Conservation (phyloP, 1,139 yeast species). For the Ashbya aceris region DNA sequence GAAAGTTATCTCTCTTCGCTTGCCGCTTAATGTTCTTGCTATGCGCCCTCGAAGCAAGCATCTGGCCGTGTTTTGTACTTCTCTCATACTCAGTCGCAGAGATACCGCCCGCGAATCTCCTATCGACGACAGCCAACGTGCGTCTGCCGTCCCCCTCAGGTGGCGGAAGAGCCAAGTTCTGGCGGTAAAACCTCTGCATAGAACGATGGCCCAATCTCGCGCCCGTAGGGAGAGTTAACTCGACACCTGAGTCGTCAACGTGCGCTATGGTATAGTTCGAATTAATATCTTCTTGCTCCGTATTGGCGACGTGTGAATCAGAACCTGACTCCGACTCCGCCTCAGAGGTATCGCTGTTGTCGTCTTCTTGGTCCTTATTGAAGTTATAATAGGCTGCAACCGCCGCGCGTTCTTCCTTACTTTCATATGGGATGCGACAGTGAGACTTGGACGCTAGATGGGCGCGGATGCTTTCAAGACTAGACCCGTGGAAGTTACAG, state of each 20-base stretch:
- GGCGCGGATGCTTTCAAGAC: conserved; percentile 78
- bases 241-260: conserved; percentile 44
- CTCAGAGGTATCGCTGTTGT: conserved; percentile 36
- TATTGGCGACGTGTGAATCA: conserved; percentile 20
- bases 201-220: conserved; percentile 56
- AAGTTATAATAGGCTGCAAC: conserved; percentile 83
- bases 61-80: conserved; percentile 38
- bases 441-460: conserved; percentile 85
- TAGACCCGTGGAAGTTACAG: conserved; percentile 76
- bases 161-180: conserved; percentile 32
- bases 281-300: conserved; percentile 24
- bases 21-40: conserved; percentile 43
- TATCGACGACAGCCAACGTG: conserved; percentile 51
- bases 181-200: conserved; percentile 53
- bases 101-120: conserved; percentile 36
- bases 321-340: conserved; percentile 30
- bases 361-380: conserved; percentile 36
- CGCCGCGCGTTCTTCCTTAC: conserved; percentile 69
- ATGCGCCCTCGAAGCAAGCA: conserved; percentile 39
- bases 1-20: conserved; percentile 45
- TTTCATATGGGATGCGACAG: conserved; percentile 81
- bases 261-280: conserved; percentile 32
- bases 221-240: conserved; percentile 58
- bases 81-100: conserved; percentile 37
- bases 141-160: conserved; percentile 26